Evolutionary conservation across 352 stramenopile species (phyloP), one percentile per base, ranked within the genome.

Genomic region (Phytophthora quininea): DNA sequence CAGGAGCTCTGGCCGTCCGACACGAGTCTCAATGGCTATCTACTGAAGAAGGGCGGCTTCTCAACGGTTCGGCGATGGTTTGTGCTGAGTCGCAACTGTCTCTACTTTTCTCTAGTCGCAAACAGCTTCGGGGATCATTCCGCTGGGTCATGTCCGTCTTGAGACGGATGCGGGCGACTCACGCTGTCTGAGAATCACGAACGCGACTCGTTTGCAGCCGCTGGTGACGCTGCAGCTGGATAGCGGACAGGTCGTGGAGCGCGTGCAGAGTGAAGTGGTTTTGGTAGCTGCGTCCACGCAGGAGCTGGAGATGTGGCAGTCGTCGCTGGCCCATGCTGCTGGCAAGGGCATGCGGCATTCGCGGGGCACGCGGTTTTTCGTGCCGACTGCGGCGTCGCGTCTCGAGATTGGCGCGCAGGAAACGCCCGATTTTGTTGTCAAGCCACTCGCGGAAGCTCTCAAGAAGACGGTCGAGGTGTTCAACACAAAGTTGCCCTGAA

Each of bases 301-400:
- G 43, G 89, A 96, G 58, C 89, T 96, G 52, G 84, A 96, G 64
- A 95, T 96, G 86, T 96, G 89, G 89, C 83, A 94, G 71, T 94
- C 87, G 58, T 95, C 89, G 37, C 57, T 96, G 8, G 86, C 88
- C 3, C 86, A 96, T 46, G 89, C 87, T 0, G 86, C 86, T 5
- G 89, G 89, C 4, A 90, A 92, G 52, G 87, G 86, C 2, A 80
- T 95, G 67, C 87, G 87, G 3, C 77, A 95, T 62, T 95, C 89
- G 38, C 79, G 85, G 33, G 87, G 87, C 47, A 96, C 82, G 37
- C 87, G 89, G 38, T 96, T 95, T 54, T 95, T 92, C 53, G 84
- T 92, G n/a, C 80, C 88, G 40, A 94, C 82, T 2, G 81, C 85
- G 19, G 86, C 86, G 1, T 94, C 89, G n/a, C 81, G 80, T 7